A percentile compares a stretch with the other conserved stretches of the same genome.
phyloP scores from a whole-genome alignment of 768 basidiomycete species.

The Collybiopsis luxurians region DNA sequence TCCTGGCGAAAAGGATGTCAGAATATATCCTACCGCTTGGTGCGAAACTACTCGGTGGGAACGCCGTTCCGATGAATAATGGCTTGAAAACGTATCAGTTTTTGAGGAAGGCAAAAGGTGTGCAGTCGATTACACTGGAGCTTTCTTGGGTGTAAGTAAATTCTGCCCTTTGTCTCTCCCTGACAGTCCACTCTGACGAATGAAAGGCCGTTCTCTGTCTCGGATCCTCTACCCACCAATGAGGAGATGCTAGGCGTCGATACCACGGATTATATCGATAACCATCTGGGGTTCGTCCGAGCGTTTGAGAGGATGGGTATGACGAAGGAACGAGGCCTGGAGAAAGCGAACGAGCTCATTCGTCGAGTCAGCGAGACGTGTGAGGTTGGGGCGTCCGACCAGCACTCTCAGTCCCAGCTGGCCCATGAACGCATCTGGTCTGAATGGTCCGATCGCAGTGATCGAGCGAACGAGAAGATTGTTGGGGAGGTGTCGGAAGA shows the following conservation, averaged over 20 bases:
- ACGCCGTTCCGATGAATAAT: too few relatives aligned
- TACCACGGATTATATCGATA: not conserved
- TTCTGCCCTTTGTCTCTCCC: too few relatives aligned
- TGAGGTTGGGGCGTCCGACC: not conserved
- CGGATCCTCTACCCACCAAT: not conserved
- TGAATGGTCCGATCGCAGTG: not conserved
- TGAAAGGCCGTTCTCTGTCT: constrained; percentile 50
- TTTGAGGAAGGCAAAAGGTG: constrained; percentile 56
- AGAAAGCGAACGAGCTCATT: not conserved
- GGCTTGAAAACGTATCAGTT: constrained; percentile 21
- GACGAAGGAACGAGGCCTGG: constrained; percentile 1
- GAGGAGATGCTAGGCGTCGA: not conserved
- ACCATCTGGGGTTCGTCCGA: not conserved
- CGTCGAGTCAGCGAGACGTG: not conserved
- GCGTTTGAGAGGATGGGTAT: not conserved
- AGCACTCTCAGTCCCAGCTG: not conserved
- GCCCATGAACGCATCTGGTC: not conserved
- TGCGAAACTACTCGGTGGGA: not conserved
- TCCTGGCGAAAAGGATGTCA: constrained; percentile 22
- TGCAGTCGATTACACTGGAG: constrained; percentile 54
- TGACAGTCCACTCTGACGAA: too few relatives aligned
- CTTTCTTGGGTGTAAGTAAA: constrained; percentile 65
- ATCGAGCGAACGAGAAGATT: not conserved
- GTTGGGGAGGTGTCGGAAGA: constrained; percentile 7
- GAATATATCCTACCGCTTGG: not conserved